These are phyloP conservation scores for Begonia fuchsioides DNA, from an alignment of 306 rosid genomes.

Conservation along the genomic window DNA sequence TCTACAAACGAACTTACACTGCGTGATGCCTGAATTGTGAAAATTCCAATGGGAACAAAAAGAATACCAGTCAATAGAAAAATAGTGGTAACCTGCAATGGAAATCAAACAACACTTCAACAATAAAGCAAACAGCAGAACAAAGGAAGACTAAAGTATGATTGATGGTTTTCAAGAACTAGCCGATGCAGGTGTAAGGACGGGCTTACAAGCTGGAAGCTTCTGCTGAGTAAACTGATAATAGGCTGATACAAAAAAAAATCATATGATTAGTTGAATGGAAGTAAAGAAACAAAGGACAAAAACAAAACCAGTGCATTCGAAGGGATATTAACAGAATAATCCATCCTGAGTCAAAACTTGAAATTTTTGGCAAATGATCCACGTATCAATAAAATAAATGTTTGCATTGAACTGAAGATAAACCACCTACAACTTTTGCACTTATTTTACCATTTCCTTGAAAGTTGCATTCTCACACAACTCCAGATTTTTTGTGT, in stretches of 20 bases:
- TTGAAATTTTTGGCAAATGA: not conserved
- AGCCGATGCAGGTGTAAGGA: conserved; percentile 78
- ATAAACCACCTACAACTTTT: too few relatives aligned
- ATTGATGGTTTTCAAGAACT: conserved; percentile 21
- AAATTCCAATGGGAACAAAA: conserved; percentile 74
- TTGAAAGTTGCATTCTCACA: too few relatives aligned
- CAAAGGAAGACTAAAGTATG: conserved; percentile 13
- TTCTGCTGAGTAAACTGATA: conserved; percentile 74
- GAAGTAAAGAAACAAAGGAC: not conserved
- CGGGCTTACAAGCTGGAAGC: conserved; percentile 93
- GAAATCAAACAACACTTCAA: conserved; percentile 13
- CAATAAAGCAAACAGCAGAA: not conserved
- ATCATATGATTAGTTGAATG: conserved; percentile 1
- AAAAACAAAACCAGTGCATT: not conserved
- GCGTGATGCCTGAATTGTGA: conserved; percentile 50
- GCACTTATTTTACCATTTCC: too few relatives aligned
- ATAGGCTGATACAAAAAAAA: conserved; percentile 26
- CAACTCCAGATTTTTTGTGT: too few relatives aligned
- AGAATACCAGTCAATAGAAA: conserved; percentile 49
- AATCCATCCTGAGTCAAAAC: not conserved
- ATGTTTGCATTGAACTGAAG: too few relatives aligned
- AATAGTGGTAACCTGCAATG: conserved; percentile 58
- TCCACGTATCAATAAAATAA: not conserved
- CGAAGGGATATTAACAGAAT: too few relatives aligned
- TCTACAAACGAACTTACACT: conserved; percentile 27